Conservation (phyloP, 23 red algal species). For the Pyropia yezoensis region DNA sequence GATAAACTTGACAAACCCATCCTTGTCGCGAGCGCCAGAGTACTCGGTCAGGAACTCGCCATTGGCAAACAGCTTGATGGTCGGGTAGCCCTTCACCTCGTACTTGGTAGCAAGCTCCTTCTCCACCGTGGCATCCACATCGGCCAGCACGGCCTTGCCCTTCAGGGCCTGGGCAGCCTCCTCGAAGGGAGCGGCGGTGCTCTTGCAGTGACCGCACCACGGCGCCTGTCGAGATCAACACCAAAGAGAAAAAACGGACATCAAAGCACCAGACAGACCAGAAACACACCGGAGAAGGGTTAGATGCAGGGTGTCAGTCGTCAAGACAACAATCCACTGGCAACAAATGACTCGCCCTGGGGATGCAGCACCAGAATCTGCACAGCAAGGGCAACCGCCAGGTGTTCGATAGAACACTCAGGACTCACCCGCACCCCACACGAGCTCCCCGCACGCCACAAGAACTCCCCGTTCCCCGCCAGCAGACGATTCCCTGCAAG, state of each 20-base stretch:
- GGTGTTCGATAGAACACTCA: too few relatives aligned
- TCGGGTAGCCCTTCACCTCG: constrained; percentile 84
- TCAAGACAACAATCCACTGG: not conserved
- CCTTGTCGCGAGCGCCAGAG: constrained; percentile 78
- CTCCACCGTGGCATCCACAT: constrained; percentile 88
- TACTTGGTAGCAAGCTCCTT: constrained; percentile 76
- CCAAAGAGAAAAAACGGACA: not conserved
- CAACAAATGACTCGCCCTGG: too few relatives aligned
- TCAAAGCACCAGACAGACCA: constrained; percentile 9
- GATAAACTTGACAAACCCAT: constrained; percentile 59
- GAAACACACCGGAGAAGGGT: not conserved
- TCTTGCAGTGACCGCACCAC: constrained; percentile 99
- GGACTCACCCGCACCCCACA: too few relatives aligned
- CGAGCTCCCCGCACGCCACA: too few relatives aligned
- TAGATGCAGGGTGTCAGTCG: not conserved
- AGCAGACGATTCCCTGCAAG: too few relatives aligned
- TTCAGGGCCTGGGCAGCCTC: constrained; percentile 70
- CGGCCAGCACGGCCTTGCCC: constrained; percentile 74
- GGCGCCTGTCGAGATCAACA: constrained; percentile 40
- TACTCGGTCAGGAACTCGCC: constrained; percentile 88
- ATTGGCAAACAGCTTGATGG: constrained; percentile 87
- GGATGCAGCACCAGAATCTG: too few relatives aligned
- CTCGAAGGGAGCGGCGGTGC: constrained; percentile 66
- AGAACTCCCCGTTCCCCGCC: too few relatives aligned
- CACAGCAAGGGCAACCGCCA: too few relatives aligned